Percentiles rank a stretch among this genome's conserved stretches.
phyloP scores from a whole-genome alignment of 352 stramenopile species.

The Globisporangium uncinulatum region DNA sequence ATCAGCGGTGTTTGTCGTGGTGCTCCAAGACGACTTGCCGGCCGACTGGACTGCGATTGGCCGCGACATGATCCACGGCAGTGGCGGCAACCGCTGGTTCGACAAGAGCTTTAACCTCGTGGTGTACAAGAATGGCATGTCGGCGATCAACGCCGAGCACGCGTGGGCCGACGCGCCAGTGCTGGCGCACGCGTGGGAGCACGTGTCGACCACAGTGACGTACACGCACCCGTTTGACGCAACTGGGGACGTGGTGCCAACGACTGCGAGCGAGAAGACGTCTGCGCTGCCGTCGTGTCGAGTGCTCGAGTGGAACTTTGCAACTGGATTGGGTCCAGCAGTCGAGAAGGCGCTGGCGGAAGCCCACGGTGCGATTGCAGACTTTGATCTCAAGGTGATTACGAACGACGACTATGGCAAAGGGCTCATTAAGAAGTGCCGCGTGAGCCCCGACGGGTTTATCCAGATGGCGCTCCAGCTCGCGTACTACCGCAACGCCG shows the following conservation, averaged over 20 bases:
- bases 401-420: slow-evolving; percentile 89
- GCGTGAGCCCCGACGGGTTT: slow-evolving; percentile 93
- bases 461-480: slow-evolving; percentile 97
- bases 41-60: slow-evolving; percentile 63
- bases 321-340: slow-evolving; percentile 38
- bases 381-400: slow-evolving; percentile 90
- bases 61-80: slow-evolving; percentile 79
- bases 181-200: slow-evolving; percentile 82
- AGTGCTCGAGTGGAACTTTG: slow-evolving; percentile 59
- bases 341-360: slow-evolving; percentile 50
- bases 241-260: slow-evolving; percentile 35
- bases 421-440: slow-evolving; percentile 86
- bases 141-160: slow-evolving; percentile 93
- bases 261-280: slow-evolving; percentile 38
- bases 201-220: slow-evolving; percentile 59
- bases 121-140: slow-evolving; percentile 92
- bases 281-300: slow-evolving; percentile 45
- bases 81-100: slow-evolving; percentile 94
- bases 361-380: slow-evolving; percentile 57
- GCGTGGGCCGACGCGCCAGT: slow-evolving; percentile 88
- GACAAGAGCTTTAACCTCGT: slow-evolving; percentile 97
- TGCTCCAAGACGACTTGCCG: slow-evolving; percentile 59
- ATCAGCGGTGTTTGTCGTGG: slow-evolving; percentile 71
- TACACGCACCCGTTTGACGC: slow-evolving; percentile 51
- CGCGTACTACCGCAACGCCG: slow-evolving; percentile 91